Evolutionary conservation across 805 yeast genomes (phyloP).

Genomic region (Zygotorulaspora chibaensis): DNA sequence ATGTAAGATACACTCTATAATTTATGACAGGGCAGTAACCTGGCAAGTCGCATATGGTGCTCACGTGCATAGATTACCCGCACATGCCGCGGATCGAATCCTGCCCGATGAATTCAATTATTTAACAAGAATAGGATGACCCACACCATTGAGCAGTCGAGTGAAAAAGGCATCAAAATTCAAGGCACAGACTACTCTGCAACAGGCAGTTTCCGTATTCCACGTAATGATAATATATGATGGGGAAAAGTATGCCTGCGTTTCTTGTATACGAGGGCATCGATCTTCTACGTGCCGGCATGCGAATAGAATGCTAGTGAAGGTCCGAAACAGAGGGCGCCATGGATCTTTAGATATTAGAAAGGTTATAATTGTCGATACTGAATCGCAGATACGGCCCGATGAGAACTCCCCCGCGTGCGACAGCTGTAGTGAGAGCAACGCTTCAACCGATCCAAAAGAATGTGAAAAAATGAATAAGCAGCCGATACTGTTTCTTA

Average conservation of each 20-base stretch:
- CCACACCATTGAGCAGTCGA: too few relatives aligned
- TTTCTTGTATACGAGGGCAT: slow-evolving; percentile 88
- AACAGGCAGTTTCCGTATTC: neutral
- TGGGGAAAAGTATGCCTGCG: slow-evolving; percentile 77
- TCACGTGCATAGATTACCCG: too few relatives aligned
- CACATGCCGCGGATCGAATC: too few relatives aligned
- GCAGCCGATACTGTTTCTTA: slow-evolving; percentile 31
- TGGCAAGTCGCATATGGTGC: too few relatives aligned
- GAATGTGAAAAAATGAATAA: slow-evolving; percentile 25
- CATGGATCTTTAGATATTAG: slow-evolving; percentile 53
- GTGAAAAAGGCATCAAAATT: too few relatives aligned
- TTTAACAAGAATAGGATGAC: too few relatives aligned
- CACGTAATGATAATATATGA: slow-evolving; percentile 66
- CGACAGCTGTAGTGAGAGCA: slow-evolving; percentile 8
- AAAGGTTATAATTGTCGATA: slow-evolving; percentile 33
- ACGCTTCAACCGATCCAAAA: slow-evolving; percentile 4
- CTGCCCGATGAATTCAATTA: too few relatives aligned
- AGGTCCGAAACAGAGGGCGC: slow-evolving; percentile 86
- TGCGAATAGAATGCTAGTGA: slow-evolving; percentile 70
- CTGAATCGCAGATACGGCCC: slow-evolving; percentile 23
- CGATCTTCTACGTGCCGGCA: slow-evolving; percentile 85
- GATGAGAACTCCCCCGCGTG: slow-evolving; percentile 12
- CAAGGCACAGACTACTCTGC: too few relatives aligned
- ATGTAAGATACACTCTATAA: too few relatives aligned
- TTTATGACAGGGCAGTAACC: too few relatives aligned